These are phyloP conservation scores for Lasiosphaeris hirsuta DNA, from an alignment of 495 filamentous ascomycete genomes.

Conservation along the genomic window DNA sequence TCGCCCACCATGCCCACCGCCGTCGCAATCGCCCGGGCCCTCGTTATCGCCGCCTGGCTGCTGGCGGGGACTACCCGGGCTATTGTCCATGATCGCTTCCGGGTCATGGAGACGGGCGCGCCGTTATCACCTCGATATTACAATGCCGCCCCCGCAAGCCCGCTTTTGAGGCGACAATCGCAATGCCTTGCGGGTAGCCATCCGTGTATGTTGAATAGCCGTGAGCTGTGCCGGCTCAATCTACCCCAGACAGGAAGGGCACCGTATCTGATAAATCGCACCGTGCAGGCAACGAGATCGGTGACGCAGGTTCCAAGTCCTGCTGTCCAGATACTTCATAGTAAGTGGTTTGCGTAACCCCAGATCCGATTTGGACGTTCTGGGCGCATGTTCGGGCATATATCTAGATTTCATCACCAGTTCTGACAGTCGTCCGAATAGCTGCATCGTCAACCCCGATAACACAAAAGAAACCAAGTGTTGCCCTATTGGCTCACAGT, in stretches of 20 bases:
- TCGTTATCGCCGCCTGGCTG: slow-evolving; percentile 4
- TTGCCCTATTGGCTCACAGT: slow-evolving; percentile 37
- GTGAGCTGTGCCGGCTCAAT: background rate
- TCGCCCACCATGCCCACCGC: background rate
- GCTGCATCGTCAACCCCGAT: slow-evolving; percentile 29
- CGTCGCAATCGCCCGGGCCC: background rate
- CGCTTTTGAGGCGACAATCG: slow-evolving; percentile 5
- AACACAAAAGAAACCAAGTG: slow-evolving; percentile 25
- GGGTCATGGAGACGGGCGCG: slow-evolving; percentile 2
- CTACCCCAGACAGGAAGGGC: background rate
- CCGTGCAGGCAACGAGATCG: slow-evolving; percentile 13
- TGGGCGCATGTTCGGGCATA: background rate
- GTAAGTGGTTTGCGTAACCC: background rate
- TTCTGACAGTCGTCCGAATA: slow-evolving; percentile 13
- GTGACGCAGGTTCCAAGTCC: background rate
- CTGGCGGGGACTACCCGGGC: background rate
- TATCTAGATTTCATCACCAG: background rate
- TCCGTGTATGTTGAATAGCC: background rate
- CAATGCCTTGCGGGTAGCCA: slow-evolving; percentile 3
- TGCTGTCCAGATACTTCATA: slow-evolving; percentile 12
- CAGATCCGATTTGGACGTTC: no score
- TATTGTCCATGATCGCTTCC: slow-evolving; percentile 2
- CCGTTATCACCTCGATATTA: slow-evolving; percentile 5
- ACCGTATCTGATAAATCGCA: slow-evolving; percentile 1
- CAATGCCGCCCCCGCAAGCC: slow-evolving; percentile 2